Conservation (phyloP, 2,329 filamentous ascomycete genomes). For the Neonectria faginata region DNA sequence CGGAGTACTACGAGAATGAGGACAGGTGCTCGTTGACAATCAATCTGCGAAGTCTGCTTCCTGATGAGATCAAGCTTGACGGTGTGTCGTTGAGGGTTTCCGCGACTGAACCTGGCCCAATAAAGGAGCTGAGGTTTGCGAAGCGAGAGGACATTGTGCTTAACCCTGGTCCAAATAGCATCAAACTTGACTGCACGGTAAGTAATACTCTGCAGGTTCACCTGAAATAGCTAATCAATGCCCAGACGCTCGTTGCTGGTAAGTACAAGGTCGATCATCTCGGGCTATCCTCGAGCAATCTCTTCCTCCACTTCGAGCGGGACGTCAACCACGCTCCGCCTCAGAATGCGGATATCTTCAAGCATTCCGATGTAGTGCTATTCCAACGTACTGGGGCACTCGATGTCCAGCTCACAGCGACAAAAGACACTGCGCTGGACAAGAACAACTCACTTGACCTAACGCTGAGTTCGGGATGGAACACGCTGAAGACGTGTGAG, state of each 20-base stretch:
- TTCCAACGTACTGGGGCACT: conserved; percentile 79
- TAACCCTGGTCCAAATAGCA: conserved; percentile 62
- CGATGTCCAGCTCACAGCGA: conserved; percentile 73
- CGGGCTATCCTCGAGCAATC: conserved; percentile 71
- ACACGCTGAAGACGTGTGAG: conserved; percentile 70
- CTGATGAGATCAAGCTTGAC: conserved; percentile 76
- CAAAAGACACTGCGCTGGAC: conserved; percentile 82
- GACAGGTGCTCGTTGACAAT: conserved; percentile 82
- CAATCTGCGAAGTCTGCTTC: conserved; percentile 76
- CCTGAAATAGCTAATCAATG: conserved; percentile 43
- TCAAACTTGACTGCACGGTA: conserved; percentile 53
- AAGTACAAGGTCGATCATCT: conserved; percentile 81
- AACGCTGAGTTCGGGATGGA: conserved; percentile 78
- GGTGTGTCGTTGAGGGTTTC: conserved; percentile 73
- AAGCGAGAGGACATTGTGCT: conserved; percentile 45
- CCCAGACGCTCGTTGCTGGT: conserved; percentile 74
- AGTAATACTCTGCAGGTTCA: conserved; percentile 31
- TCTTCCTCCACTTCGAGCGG: conserved; percentile 74
- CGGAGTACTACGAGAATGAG: conserved; percentile 75
- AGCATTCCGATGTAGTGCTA: conserved; percentile 73
- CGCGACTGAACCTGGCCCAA: conserved; percentile 64
- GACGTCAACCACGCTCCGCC: conserved; percentile 61
- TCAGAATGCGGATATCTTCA: conserved; percentile 64
- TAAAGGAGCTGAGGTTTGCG: conserved; percentile 66
- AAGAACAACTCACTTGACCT: conserved; percentile 83